phyloP scores from a whole-genome alignment of 768 basidiomycete species.

The Pleurotus giganteus region DNA sequence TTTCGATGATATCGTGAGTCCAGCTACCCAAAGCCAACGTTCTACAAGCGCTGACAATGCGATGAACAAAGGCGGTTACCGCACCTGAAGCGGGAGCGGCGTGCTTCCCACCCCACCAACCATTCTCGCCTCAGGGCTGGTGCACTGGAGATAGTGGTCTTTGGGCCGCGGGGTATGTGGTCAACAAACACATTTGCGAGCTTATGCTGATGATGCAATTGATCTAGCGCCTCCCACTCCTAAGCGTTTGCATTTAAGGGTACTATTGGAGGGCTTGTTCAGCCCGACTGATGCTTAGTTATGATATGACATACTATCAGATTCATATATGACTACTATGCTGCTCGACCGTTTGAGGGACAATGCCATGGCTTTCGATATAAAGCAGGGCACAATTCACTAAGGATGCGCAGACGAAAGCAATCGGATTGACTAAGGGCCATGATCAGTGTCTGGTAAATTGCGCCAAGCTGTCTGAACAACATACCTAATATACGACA shows the following conservation, averaged over 20 bases:
- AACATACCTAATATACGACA: slow-evolving; percentile 32
- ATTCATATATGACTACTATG: neutral
- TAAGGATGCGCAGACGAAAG: too few relatives aligned
- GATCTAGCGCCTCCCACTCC: slow-evolving; percentile 3
- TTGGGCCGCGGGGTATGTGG: slow-evolving; percentile 8
- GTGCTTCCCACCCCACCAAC: slow-evolving; percentile 10
- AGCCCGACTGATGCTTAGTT: neutral
- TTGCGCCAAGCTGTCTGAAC: too few relatives aligned
- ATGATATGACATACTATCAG: neutral
- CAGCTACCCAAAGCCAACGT: neutral
- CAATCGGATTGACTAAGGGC: neutral
- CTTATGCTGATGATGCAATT: neutral
- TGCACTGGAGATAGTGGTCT: neutral
- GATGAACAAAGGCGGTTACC: neutral
- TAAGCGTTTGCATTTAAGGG: neutral
- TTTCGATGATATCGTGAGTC: neutral
- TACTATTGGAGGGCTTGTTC: neutral
- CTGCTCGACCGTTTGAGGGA: neutral
- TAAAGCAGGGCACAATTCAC: too few relatives aligned
- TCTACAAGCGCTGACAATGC: neutral
- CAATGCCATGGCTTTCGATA: too few relatives aligned
- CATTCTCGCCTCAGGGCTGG: slow-evolving; percentile 10
- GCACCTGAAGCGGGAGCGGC: slow-evolving; percentile 7
- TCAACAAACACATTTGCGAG: neutral
- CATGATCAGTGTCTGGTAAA: too few relatives aligned